Evolutionary conservation across 306 rosid species (phyloP), one percentile per base, ranked within the genome.

Genomic region (Rosa persica): DNA sequence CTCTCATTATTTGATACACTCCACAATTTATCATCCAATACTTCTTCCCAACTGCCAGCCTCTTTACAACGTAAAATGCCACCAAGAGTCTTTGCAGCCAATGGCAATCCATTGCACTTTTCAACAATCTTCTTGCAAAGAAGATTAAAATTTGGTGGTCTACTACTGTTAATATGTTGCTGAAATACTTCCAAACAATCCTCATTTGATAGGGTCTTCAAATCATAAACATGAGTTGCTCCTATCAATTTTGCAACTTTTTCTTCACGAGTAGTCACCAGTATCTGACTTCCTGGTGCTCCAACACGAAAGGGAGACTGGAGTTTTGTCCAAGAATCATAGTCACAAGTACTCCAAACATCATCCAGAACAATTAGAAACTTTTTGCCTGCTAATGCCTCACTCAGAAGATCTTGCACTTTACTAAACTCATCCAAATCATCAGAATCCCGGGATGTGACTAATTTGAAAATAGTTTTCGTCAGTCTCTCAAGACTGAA

Each of bases 51-150:
- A 23, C 64, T 52, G 3, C 27, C 30, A 1, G n/a, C 22, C 27
- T 9, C 27, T 17, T 73, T 67, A 6, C 78, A 52, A 13, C 71
- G 72, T 36, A 86, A 52, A 9, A 81, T 73, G 70, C 85, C 80
- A 7, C 81, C 85, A 12, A 81, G 23, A 9, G 87, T 55, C 77
- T 39, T 86, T 48, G 80, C 46, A 8, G 87, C 83, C 44, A 86
- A 75, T 0, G 87, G 89, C 46, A 82, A 27, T 4, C 83, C 80
- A 11, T 8, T 27, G 55, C 89, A 86, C 20, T 75, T 81, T 2
- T 42, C 43, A 7, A 62, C 78, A 42, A 86, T 81, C 22, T 78
- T 47, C 34, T 70, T 52, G 0, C 82, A 61, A 6, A 83, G 66
- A 3, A 40, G 77, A 55, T 27, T 54, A 1, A 70, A 1, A 5